A percentile compares a stretch with the other conserved stretches of the same genome.
These are phyloP conservation scores for Ophiostoma montium DNA, from an alignment of 2,329 filamentous ascomycete species.

Conservation along the genomic window DNA sequence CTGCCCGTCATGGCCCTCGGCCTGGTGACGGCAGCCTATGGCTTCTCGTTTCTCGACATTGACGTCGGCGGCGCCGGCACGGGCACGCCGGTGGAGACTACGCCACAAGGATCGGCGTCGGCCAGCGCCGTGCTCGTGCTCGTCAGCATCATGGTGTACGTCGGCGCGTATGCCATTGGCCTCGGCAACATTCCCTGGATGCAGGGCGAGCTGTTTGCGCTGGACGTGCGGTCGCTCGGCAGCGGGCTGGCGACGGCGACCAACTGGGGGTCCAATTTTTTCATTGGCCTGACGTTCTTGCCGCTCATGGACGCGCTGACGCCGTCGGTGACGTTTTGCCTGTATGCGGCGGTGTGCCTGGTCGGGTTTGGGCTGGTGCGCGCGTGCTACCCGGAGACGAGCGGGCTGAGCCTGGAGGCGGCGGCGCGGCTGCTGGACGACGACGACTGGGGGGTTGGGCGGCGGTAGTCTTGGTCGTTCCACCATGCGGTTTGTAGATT, in stretches of 20 bases:
- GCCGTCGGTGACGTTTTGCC: slow-evolving; percentile 61
- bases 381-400: slow-evolving; percentile 75
- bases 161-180: slow-evolving; percentile 73
- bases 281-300: slow-evolving; percentile 75
- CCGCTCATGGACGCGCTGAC: slow-evolving; percentile 69
- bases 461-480: no score
- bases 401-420: slow-evolving; percentile 68
- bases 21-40: slow-evolving; percentile 54
- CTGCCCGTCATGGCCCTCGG: slow-evolving; percentile 73
- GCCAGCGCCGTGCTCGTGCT: slow-evolving; percentile 45
- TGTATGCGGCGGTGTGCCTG: slow-evolving; percentile 62
- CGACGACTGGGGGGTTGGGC: slow-evolving; percentile 58
- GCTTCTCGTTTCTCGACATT: slow-evolving; percentile 53
- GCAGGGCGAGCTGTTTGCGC: slow-evolving; percentile 81
- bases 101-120: not conserved
- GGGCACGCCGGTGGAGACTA: no score
- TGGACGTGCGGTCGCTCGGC: slow-evolving; percentile 57
- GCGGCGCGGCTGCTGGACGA: slow-evolving; percentile 55
- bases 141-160: slow-evolving; percentile 65
- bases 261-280: slow-evolving; percentile 77
- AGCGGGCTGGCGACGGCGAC: slow-evolving; percentile 64
- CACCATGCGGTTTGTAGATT: not conserved
- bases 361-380: slow-evolving; percentile 55
- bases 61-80: slow-evolving; percentile 4
- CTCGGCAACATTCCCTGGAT: slow-evolving; percentile 94